A percentile compares a stretch with the other conserved stretches of the same genome.
Conservation (phyloP, 2,329 filamentous ascomycete species). For the Penicillium sp. region DNA sequence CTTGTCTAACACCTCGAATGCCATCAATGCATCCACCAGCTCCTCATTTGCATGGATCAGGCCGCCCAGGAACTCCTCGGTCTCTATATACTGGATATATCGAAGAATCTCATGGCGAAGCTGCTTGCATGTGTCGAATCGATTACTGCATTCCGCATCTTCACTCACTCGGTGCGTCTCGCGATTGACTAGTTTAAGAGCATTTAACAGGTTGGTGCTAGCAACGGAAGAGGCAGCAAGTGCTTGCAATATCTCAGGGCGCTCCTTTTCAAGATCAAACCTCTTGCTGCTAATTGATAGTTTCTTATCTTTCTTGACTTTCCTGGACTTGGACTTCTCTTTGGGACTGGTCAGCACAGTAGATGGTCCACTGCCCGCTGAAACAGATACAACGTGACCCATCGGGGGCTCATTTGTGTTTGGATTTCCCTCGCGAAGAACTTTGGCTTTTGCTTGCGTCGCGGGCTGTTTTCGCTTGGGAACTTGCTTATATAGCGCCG, state of each 20-base stretch:
- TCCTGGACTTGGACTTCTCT: conserved; percentile 43
- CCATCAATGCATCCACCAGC: conserved; percentile 88
- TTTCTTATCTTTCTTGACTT: conserved; percentile 56
- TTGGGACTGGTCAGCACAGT: conserved; percentile 36
- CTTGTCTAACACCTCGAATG: conserved; percentile 85
- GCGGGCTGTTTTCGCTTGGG: conserved; percentile 67
- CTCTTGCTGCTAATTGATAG: conserved; percentile 47
- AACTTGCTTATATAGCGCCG: conserved; percentile 71
- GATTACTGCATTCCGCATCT: conserved; percentile 68
- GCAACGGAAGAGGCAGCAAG: conserved; percentile 88
- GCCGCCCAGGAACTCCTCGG: conserved; percentile 86
- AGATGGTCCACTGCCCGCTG: conserved; percentile 36
- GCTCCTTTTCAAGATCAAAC: conserved; percentile 85
- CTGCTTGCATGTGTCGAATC: conserved; percentile 83
- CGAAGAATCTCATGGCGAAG: conserved; percentile 80
- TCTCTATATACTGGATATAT: conserved; percentile 89
- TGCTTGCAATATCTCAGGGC: conserved; percentile 78
- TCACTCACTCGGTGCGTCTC: conserved; percentile 85
- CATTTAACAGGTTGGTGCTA: conserved; percentile 85
- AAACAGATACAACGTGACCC: conserved; percentile 40
- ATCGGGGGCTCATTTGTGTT: conserved; percentile 33
- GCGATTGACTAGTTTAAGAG: conserved; percentile 84
- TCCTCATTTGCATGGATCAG: conserved; percentile 93
- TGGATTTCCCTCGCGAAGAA: conserved; percentile 69
- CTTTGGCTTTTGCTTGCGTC: conserved; percentile 75